Evolutionary conservation across 2,329 filamentous ascomycete genomes (phyloP), one percentile per base, ranked within the genome.

Genomic region (Trichoderma simmonsii): DNA sequence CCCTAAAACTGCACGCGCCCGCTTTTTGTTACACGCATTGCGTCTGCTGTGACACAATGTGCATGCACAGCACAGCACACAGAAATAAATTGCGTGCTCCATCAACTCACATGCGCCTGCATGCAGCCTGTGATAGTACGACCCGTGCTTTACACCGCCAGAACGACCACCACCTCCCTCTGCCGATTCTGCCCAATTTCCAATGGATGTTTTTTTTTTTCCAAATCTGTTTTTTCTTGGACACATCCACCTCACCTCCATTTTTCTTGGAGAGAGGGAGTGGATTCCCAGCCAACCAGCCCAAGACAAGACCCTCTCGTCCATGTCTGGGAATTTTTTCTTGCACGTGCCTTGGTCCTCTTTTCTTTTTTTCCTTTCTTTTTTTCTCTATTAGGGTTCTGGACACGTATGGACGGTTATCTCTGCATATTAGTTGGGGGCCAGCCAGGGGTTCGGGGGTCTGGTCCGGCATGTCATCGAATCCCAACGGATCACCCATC

Each of bases 1-100:
- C 48, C 21, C 11, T 14, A 54, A 43, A n/a, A 43, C 39, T 34
- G 57, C 57, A 60, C 57, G 57, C 57, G 30, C 57, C 57, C 57
- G 57, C 57, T 60, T 60, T 60, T 60, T 60, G 57, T 60, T 64
- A 64, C 39, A 48, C 26, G 36, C 39, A 56, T 48, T 57, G 34
- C 64, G 39, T 64, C 36, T 51, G 39, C 61, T 18, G 61, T 30
- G 54, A 39, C 34, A 21, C 34, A 36, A 60, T 61, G 56, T 48
- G 56, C 32, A 60, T 48, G 64, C 64, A 67, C 51, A 66, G 51
- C 30, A 43, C 63, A 60, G 57, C 57, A 34, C 15, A 61, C 56
- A 54, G 54, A 30, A 28, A 32, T 69, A 61, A 61, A 69, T 69
- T 69, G 30, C 54, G 66, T 69, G 66, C 66, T 51, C 66, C 66